A percentile compares a stretch with the other conserved stretches of the same genome.
phyloP scores from a whole-genome alignment of 2,329 filamentous ascomycete genomes.

The Aspergillus neoniger region DNA sequence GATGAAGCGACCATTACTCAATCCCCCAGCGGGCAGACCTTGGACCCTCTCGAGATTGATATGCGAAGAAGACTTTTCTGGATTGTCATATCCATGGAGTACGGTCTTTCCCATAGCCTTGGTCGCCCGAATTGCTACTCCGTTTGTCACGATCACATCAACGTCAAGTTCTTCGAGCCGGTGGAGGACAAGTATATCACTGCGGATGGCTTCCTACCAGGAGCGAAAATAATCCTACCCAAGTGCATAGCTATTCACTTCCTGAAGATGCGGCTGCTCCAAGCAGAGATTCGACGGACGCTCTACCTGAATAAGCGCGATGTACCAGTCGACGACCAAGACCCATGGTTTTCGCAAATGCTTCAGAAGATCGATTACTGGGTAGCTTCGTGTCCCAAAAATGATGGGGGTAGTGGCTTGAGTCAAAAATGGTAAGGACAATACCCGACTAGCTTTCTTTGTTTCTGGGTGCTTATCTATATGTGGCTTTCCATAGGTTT shows the following conservation, averaged over 20 bases:
- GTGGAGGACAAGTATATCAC: slow-evolving; percentile 85
- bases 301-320: slow-evolving; percentile 82
- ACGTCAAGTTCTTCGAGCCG: slow-evolving; percentile 81
- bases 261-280: slow-evolving; percentile 83
- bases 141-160: slow-evolving; percentile 76
- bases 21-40: slow-evolving; percentile 59
- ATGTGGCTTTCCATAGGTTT: slow-evolving; percentile 49
- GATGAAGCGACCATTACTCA: slow-evolving; percentile 84
- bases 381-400: slow-evolving; percentile 73
- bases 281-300: slow-evolving; percentile 82
- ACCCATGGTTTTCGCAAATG: slow-evolving; percentile 86
- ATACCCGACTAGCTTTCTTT: slow-evolving; percentile 2
- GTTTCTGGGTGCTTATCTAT: slow-evolving; percentile 4
- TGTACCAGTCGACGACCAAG: slow-evolving; percentile 73
- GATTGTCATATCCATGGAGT: slow-evolving; percentile 86
- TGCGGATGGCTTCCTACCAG: slow-evolving; percentile 68
- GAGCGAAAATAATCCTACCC: slow-evolving; percentile 71
- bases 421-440: slow-evolving; percentile 74
- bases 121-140: slow-evolving; percentile 85
- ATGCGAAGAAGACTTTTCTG: slow-evolving; percentile 87
- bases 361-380: slow-evolving; percentile 76
- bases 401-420: slow-evolving; percentile 68
- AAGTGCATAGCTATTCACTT: slow-evolving; percentile 92
- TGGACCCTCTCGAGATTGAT: slow-evolving; percentile 77
- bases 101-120: slow-evolving; percentile 81